Percentiles rank a stretch among this genome's conserved stretches.
Evolutionary conservation across 2,329 filamentous ascomycete genomes (phyloP).

Genomic region (Penicillium rolfsii): DNA sequence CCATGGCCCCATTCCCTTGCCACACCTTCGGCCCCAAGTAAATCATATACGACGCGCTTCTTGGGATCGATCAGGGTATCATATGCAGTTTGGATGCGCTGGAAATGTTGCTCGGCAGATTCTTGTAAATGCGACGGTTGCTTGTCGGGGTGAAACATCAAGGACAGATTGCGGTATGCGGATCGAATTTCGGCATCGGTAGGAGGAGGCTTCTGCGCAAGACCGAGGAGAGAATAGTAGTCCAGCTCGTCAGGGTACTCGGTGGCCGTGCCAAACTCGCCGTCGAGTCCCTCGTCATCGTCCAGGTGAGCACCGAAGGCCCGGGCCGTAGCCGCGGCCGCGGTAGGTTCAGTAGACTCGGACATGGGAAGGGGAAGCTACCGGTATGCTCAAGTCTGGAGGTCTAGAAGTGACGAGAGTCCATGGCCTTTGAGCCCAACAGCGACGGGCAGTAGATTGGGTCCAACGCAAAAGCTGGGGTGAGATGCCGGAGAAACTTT

Average conservation of each 20-base stretch:
- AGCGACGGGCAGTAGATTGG: conserved; percentile 10
- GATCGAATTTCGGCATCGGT: conserved; percentile 48
- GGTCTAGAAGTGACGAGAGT: conserved; percentile 5
- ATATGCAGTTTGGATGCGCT: conserved; percentile 46
- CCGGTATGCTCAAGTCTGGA: neutral
- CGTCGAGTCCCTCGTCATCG: conserved; percentile 31
- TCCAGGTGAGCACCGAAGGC: conserved; percentile 21
- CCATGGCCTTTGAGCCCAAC: conserved; percentile 15
- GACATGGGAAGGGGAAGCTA: conserved; percentile 15
- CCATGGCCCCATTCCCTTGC: conserved; percentile 40
- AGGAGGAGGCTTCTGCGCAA: conserved; percentile 45
- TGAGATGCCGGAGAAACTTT: conserved; percentile 29
- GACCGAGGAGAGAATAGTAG: conserved; percentile 48
- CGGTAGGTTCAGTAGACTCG: conserved; percentile 11
- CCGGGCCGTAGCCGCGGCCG: conserved; percentile 13
- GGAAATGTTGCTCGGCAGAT: conserved; percentile 44
- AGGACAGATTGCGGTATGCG: conserved; percentile 48
- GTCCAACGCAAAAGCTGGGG: conserved; percentile 6
- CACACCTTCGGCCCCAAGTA: conserved; percentile 48
- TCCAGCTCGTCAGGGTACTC: conserved; percentile 42
- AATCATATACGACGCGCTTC: conserved; percentile 49
- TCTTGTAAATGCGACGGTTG: conserved; percentile 45
- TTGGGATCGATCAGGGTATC: conserved; percentile 46
- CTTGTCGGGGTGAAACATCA: conserved; percentile 52
- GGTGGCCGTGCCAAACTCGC: conserved; percentile 33